Evolutionary conservation across 1,284 basidiomycete species (phyloP).

Genomic region (Ceratorhiza oryzae-sativae): DNA sequence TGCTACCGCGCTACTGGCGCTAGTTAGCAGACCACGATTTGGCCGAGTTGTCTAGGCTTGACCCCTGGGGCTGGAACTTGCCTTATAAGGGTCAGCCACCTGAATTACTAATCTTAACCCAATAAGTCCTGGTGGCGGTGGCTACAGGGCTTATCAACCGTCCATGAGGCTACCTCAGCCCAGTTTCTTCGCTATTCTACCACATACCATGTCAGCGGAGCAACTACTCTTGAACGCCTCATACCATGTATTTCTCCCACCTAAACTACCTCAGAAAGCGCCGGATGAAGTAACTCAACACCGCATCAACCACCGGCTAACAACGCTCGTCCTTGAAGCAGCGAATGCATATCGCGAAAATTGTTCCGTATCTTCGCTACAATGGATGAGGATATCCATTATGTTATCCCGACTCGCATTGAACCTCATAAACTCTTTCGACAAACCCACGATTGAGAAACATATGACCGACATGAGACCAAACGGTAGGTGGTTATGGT

Average conservation of each 20-base stretch:
- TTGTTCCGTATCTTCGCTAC: neutral
- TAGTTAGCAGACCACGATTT: too few relatives aligned
- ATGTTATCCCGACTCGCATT: neutral
- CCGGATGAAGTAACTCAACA: slow-evolving; percentile 45
- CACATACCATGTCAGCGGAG: neutral
- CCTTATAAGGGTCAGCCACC: neutral
- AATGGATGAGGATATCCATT: neutral
- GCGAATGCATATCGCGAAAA: neutral
- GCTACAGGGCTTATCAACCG: neutral
- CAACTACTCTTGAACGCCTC: slow-evolving; percentile 44
- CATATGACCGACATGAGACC: neutral
- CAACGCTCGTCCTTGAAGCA: neutral
- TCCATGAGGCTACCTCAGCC: slow-evolving; percentile 28
- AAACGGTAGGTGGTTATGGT: neutral
- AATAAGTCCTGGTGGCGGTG: neutral
- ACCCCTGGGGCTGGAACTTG: neutral
- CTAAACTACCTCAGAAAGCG: slow-evolving; percentile 53
- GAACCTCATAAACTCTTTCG: neutral
- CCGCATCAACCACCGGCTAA: slow-evolving; percentile 37
- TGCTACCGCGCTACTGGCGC: too few relatives aligned
- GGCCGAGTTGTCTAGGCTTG: too few relatives aligned
- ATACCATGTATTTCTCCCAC: slow-evolving; percentile 55
- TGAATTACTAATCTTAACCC: neutral
- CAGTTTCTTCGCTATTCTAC: neutral
- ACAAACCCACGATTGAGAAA: neutral